phyloP scores from a whole-genome alignment of 2,329 filamentous ascomycete genomes.

The Aspergillus tubingensis region DNA sequence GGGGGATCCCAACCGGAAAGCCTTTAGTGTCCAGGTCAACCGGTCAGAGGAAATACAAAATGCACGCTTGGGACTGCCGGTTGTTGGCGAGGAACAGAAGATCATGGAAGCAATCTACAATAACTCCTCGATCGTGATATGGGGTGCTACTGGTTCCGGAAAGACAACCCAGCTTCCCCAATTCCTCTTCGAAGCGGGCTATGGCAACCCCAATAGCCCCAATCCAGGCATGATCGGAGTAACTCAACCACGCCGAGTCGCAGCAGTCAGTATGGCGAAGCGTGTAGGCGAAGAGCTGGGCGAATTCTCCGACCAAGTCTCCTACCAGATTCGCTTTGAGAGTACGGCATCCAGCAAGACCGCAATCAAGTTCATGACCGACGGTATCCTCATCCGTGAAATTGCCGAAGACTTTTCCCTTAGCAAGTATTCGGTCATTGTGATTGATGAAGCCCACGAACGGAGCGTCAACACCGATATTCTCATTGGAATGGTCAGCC shows the following conservation, averaged over 20 bases:
- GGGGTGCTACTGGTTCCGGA: conserved; percentile 92
- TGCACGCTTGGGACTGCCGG: conserved; percentile 75
- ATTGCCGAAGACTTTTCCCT: conserved; percentile 86
- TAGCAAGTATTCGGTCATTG: conserved; percentile 85
- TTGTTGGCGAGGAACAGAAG: conserved; percentile 92
- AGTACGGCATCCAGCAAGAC: conserved; percentile 77
- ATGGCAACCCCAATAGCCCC: conserved; percentile 73
- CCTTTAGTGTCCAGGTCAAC: conserved; percentile 71
- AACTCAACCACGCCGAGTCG: conserved; percentile 91
- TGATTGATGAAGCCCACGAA: conserved; percentile 97
- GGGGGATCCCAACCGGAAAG: conserved; percentile 62
- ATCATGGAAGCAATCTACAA: conserved; percentile 98
- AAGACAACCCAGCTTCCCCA: conserved; percentile 98
- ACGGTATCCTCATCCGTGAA: conserved; percentile 91
- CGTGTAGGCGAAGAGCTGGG: conserved; percentile 86
- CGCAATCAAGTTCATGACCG: conserved; percentile 97
- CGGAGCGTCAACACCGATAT: conserved; percentile 97
- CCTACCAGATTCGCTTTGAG: conserved; percentile 95
- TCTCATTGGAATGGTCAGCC: conserved; percentile 93
- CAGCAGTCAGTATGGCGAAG: conserved; percentile 94
- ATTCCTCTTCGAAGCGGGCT: conserved; percentile 92
- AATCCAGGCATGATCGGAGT: conserved; percentile 92
- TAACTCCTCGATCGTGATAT: conserved; percentile 85
- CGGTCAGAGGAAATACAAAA: conserved; percentile 74
- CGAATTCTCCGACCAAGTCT: conserved; percentile 72